Evolutionary conservation across 495 filamentous ascomycete species (phyloP), one percentile per base, ranked within the genome.

Genomic region (Aspergillus funiculosus): DNA sequence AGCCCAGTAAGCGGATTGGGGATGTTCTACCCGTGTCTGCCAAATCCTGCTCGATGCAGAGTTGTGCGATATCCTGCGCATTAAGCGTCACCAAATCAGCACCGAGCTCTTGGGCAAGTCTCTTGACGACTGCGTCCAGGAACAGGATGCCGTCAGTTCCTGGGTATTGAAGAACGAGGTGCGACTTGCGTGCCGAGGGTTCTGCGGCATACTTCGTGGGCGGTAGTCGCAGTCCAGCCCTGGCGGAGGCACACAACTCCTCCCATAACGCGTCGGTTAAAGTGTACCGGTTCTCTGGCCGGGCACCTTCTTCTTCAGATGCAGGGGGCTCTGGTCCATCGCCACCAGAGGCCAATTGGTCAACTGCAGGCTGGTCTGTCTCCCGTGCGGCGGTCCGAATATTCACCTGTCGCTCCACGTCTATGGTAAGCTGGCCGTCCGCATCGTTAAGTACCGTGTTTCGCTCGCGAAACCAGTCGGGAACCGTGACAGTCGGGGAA

Each of bases 51-150:
- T 82, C 76, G 21, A 81, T 85, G 29, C 85, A 76, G 29, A 97
- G 69, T 43, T 89, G 73, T 10, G 88, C 85, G 50, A 98, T 73
- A 59, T 89, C 86, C 49, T 85, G 81, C 10, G 89, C 81, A 61
- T 85, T 80, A 10, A 98, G 63, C 17, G 78, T 76, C 25, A 98
- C 67, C 4, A 96, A 58, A 60, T 97, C 86, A n/a, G 89, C 82
- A 24, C 69, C 64, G 9, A 84, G 46, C 13, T 77, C 70, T 8
- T 64, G 57, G 1, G 88, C 84, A 22, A 86, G 62, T 21, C 62
- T 66, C 32, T 76, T 67, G 6, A 86, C 74, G 20, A 86, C 58
- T 1, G 63, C 59, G 43, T 84, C 73, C 27, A 90, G 62, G 43
- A 79, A 77, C 22, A 64, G 55, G 18, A 73, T 72, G 0, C 74